These are phyloP conservation scores for Tylopilus sp. DNA, from an alignment of 768 basidiomycete species.

Conservation along the genomic window DNA sequence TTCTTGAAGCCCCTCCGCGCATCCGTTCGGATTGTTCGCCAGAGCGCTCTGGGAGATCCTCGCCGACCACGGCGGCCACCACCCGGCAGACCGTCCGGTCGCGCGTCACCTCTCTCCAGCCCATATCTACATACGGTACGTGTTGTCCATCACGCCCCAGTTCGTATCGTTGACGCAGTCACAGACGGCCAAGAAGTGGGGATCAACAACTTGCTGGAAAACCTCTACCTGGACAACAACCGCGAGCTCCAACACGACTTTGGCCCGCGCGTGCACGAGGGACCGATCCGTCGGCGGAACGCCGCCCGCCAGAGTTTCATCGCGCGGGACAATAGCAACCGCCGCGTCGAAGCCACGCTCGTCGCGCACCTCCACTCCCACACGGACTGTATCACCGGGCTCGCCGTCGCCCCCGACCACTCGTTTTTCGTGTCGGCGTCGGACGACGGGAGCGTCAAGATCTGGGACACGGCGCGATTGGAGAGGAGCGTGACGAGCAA, in stretches of 20 bases:
- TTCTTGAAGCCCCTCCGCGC: slow-evolving; percentile 74
- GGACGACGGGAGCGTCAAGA: slow-evolving; percentile 89
- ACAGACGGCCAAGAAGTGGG: slow-evolving; percentile 88
- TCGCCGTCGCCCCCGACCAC: slow-evolving; percentile 91
- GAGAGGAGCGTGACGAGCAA: slow-evolving; percentile 93
- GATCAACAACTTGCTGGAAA: slow-evolving; percentile 85
- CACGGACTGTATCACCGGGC: slow-evolving; percentile 68
- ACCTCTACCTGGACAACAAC: slow-evolving; percentile 82
- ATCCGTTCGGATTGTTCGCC: slow-evolving; percentile 64
- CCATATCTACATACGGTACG: slow-evolving; percentile 73
- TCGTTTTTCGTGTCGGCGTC: slow-evolving; percentile 92
- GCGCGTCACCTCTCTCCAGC: slow-evolving; percentile 50
- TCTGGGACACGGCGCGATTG: slow-evolving; percentile 90
- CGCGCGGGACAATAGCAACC: slow-evolving; percentile 56
- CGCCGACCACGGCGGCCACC: slow-evolving; percentile 64
- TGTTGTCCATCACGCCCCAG: neutral
- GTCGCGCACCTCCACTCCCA: slow-evolving; percentile 86
- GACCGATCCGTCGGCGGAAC: slow-evolving; percentile 75
- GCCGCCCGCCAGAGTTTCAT: slow-evolving; percentile 65
- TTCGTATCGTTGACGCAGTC: neutral
- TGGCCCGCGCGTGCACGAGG: slow-evolving; percentile 82
- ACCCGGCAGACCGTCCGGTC: slow-evolving; percentile 46
- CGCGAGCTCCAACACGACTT: slow-evolving; percentile 88
- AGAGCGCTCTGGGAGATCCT: slow-evolving; percentile 73
- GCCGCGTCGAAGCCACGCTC: slow-evolving; percentile 72